Base-by-base conservation (phyloP, 306 rosid genomes). In the Fragaria vesca region DNA sequence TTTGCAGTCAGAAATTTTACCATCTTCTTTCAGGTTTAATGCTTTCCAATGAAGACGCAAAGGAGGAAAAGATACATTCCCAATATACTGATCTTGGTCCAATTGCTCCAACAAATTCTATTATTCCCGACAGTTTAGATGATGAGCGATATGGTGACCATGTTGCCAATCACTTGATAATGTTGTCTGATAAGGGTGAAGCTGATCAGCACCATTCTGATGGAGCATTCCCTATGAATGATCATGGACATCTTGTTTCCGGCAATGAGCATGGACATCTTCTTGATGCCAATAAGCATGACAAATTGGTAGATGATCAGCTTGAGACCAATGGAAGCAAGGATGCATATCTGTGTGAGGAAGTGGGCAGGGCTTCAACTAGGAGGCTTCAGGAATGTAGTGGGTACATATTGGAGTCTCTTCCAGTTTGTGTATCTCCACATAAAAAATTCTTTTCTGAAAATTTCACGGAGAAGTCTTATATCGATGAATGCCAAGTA, bases 51-150 rank as follows among this genome's bases (percentile, higher is more conserved):
- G 83, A 74, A 26, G 66, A 65, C 61, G 70, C 32, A 69, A 75
- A 67, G 47, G 82, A 67, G 42, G 82, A 84, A 69, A 57, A 17
- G 81, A 65, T 81, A 84, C 76, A 83, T 77, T 70, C 43, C 73
- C 82, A 66, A 57, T 32, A 32, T 75, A 73, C 36, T 26, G 78
- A 81, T 55, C 20, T 52, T 28, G 55, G 40, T 85, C 83, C 79
- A 43, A 40, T 63, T 75, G 76, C 67, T 67, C 79, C 75, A 69
- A 75, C 74, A 61, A 83, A 81, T 78, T 67, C 71, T 63, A 71
- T 85, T 63, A 69, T 85, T 81, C 85, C 60, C 46, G 85, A 86
- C 79, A 89, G 88, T 81, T 84, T 76, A 30, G 88, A 87, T 61
- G 83, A 76, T 66, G 80, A 79, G 74, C 86, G 76, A 76, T 74